Conservation (phyloP, 805 yeast species). For the Blastobotrys chiropterorum region DNA sequence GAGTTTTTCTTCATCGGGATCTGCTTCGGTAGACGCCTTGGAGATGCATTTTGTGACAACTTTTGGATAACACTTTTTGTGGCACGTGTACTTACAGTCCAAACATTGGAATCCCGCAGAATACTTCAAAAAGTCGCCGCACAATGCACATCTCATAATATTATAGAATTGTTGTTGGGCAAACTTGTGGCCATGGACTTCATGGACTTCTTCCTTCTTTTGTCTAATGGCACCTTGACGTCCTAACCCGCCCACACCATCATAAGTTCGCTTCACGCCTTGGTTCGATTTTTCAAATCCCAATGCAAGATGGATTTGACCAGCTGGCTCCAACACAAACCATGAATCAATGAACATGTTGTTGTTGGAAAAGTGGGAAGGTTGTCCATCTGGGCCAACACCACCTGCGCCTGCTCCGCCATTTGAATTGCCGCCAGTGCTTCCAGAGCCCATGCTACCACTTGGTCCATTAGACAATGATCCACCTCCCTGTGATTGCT, state of each 20-base stretch:
- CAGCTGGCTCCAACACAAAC: conserved; percentile 91
- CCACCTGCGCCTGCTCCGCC: conserved; percentile 3
- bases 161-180: conserved; percentile 92
- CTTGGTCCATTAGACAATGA: conserved; percentile 11
- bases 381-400: background rate
- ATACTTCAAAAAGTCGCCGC: conserved; percentile 87
- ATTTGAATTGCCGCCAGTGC: conserved; percentile 3
- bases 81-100: conserved; percentile 73
- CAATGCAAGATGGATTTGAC: conserved; percentile 72
- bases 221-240: conserved; percentile 98
- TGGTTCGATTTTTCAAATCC: conserved; percentile 68
- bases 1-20: conserved; percentile 69
- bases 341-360: conserved; percentile 53
- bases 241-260: conserved; percentile 58
- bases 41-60: conserved; percentile 77
- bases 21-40: conserved; percentile 58
- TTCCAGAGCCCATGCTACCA: conserved; percentile 11
- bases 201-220: conserved; percentile 76
- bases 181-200: conserved; percentile 95
- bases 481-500: background rate
- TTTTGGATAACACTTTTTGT: conserved; percentile 69
- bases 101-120: conserved; percentile 76
- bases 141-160: conserved; percentile 94
- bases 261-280: conserved; percentile 39
- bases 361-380: background rate